Percentiles rank a stretch among this genome's conserved stretches.
Conservation (phyloP, 139 green algal genomes). For the Chlorella sp. region DNA sequence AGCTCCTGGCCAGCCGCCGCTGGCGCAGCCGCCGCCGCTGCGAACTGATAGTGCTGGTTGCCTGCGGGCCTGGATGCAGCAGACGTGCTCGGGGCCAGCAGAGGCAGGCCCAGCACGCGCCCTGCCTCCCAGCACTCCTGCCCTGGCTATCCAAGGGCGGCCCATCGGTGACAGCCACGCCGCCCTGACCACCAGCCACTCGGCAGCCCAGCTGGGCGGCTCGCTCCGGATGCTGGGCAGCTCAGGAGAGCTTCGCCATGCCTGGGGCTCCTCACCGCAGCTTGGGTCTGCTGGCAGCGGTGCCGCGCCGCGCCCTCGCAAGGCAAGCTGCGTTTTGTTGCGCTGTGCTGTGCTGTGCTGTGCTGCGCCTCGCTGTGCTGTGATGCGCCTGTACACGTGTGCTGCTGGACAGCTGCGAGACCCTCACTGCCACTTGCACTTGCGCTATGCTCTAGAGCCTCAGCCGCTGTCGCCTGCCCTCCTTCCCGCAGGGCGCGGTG, state of each 20-base stretch:
- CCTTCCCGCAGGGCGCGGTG: constrained; percentile 56
- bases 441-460: no score
- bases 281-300: not conserved
- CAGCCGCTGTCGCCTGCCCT: not conserved
- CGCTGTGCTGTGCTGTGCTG: not conserved
- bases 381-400: not conserved
- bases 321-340: not conserved
- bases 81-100: not conserved
- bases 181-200: not conserved
- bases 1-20: not conserved
- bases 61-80: constrained; percentile 24
- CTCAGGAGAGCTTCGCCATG: not conserved
- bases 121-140: not conserved
- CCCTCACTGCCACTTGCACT: no score
- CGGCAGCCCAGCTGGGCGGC: constrained; percentile 3
- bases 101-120: not conserved
- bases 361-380: not conserved
- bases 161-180: no score
- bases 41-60: constrained; percentile 37
- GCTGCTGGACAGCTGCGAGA: no score
- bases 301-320: constrained; percentile 1
- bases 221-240: not conserved
- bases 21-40: not conserved
- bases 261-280: not conserved
- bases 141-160: not conserved